A percentile compares a stretch with the other conserved stretches of the same genome.
Conservation (phyloP, 2,329 filamentous ascomycete genomes). For the Chrysoporthe deuterocubensis region DNA sequence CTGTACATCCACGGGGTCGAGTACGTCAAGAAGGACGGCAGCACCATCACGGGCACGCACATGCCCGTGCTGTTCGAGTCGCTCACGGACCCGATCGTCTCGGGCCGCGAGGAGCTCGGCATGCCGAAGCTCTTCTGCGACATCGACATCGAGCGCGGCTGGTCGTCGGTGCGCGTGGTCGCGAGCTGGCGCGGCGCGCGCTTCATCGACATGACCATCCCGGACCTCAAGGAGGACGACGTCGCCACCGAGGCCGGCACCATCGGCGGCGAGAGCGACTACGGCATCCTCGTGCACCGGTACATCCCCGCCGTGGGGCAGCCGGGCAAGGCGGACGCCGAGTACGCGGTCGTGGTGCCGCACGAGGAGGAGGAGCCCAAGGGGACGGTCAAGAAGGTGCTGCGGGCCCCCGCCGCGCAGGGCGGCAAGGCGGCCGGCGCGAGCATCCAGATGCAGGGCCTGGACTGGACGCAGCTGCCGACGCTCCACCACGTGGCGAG, state of each 20-base stretch:
- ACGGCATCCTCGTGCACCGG: slow-evolving; percentile 29
- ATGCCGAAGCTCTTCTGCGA: slow-evolving; percentile 56
- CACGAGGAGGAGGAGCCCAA: slow-evolving; percentile 40
- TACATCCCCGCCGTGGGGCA: slow-evolving; percentile 25
- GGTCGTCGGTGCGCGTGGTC: slow-evolving; percentile 42
- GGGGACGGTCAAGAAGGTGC: slow-evolving; percentile 38
- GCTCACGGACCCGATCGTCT: slow-evolving; percentile 56
- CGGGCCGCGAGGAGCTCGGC: slow-evolving; percentile 58
- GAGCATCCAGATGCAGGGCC: slow-evolving; percentile 50
- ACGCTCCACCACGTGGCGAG: slow-evolving; percentile 63
- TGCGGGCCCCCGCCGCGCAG: slow-evolving; percentile 35
- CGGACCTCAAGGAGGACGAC: slow-evolving; percentile 31
- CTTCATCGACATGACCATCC: slow-evolving; percentile 32
- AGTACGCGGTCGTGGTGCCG: slow-evolving; percentile 51
- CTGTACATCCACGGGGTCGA: slow-evolving; percentile 58
- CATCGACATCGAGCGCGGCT: slow-evolving; percentile 43
- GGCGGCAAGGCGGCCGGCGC: slow-evolving; percentile 35
- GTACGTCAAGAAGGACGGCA: slow-evolving; percentile 50
- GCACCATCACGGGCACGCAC: slow-evolving; percentile 50
- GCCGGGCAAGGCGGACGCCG: slow-evolving; percentile 51
- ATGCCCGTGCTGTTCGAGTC: slow-evolving; percentile 58
- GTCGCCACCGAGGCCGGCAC: slow-evolving; percentile 32
- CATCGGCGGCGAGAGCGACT: slow-evolving; percentile 34
- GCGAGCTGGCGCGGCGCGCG: slow-evolving; percentile 46
- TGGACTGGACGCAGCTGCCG: slow-evolving; percentile 59